Evolutionary conservation across 108 stramenopile species (phyloP).

Genomic region (Stephanodiscus minutulus): DNA sequence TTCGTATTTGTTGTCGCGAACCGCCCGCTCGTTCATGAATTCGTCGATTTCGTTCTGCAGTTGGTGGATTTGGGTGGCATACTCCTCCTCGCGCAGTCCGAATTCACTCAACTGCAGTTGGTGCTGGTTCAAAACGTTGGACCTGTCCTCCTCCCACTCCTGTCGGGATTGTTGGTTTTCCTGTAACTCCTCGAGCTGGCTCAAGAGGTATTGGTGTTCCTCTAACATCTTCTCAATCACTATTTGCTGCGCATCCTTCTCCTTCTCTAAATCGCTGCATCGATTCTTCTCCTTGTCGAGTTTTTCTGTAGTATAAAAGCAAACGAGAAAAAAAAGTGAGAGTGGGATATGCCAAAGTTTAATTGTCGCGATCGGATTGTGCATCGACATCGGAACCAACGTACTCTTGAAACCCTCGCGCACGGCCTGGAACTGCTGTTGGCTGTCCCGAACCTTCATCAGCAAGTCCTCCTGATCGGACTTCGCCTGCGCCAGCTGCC

Average conservation of each 20-base stretch:
- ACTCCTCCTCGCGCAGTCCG: constrained; percentile 7
- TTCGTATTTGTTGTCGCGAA: background rate
- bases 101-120: constrained; percentile 9
- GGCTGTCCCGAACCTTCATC: constrained; percentile 16
- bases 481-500: constrained; percentile 32
- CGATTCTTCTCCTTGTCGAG: constrained; percentile 28
- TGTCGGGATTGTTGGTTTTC: constrained; percentile 4
- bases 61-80: constrained; percentile 1
- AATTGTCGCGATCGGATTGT: background rate
- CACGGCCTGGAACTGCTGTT: constrained; percentile 31
- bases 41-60: constrained; percentile 13
- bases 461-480: constrained; percentile 35
- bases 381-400: background rate
- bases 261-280: constrained; percentile 24
- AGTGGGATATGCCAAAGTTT: no score
- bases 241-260: constrained; percentile 12
- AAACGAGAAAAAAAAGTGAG: background rate
- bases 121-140: constrained; percentile 4
- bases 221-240: constrained; percentile 30
- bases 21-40: constrained; percentile 14
- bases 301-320: background rate
- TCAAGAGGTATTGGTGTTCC: constrained; percentile 17
- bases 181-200: constrained; percentile 11
- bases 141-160: constrained; percentile 14
- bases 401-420: constrained; percentile 33